Conservation (phyloP, 2,329 filamentous ascomycete genomes). For the Hypoxylon sp. region DNA sequence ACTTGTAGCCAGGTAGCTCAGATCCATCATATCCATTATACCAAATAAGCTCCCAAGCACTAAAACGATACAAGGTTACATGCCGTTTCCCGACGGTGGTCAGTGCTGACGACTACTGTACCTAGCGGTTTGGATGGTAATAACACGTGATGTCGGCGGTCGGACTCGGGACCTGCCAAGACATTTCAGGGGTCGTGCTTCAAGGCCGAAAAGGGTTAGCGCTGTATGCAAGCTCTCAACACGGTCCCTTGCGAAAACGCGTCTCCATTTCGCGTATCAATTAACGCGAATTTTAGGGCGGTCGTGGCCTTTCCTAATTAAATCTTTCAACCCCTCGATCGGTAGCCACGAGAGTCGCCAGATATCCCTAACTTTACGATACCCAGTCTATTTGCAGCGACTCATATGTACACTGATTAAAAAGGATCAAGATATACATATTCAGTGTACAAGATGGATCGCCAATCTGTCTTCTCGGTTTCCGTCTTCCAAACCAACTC, state of each 20-base stretch:
- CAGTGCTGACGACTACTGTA: conserved; percentile 8
- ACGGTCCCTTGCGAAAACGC: conserved; percentile 41
- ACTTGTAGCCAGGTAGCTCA: conserved; percentile 33
- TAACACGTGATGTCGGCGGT: conserved; percentile 33
- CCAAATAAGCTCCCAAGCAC: conserved; percentile 19
- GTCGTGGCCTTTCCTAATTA: conserved; percentile 30
- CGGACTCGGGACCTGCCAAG: conserved; percentile 15
- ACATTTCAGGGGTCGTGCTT: conserved; percentile 23
- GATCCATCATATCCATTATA: conserved; percentile 13
- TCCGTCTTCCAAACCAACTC: conserved; percentile 81
- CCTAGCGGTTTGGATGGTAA: neutral
- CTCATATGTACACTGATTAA: conserved; percentile 21
- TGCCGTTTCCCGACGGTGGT: conserved; percentile 29
- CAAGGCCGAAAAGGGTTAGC: conserved; percentile 26
- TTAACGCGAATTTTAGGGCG: conserved; percentile 39
- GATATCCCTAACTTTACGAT: conserved; percentile 12
- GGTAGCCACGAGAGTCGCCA: conserved; percentile 26
- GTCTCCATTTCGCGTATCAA: conserved; percentile 44
- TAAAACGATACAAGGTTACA: conserved; percentile 36
- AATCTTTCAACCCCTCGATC: conserved; percentile 44
- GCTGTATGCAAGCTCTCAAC: conserved; percentile 44
- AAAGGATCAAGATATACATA: conserved; percentile 8
- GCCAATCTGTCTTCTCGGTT: conserved; percentile 87
- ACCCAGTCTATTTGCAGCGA: neutral
- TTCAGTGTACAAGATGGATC: conserved; percentile 76